phyloP scores from a whole-genome alignment of 75 land plant genomes.

The Selaginella moellendorffii region DNA sequence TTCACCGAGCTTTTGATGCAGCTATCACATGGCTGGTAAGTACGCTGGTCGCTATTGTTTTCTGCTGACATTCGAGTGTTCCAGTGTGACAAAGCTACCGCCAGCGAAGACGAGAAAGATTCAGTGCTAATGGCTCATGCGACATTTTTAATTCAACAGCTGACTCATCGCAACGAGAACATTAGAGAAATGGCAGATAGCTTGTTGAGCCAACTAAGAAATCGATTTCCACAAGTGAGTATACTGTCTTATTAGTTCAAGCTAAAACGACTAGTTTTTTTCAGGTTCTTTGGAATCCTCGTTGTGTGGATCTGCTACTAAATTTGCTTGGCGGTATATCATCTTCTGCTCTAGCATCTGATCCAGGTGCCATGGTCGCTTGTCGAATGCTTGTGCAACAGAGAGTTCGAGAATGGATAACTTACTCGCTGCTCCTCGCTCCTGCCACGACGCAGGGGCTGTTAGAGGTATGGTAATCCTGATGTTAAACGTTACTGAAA shows the following conservation, averaged over 20 bases:
- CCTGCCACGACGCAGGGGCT: constrained; percentile 95
- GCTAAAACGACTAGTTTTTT: too few species aligned
- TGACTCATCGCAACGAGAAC: constrained; percentile 68
- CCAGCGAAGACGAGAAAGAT: constrained; percentile 42
- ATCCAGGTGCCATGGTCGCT: constrained; percentile 47
- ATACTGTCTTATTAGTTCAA: not conserved
- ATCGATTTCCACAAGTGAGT: constrained; percentile 70
- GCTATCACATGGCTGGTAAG: constrained; percentile 82
- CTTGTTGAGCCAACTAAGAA: constrained; percentile 55
- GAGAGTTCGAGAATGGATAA: constrained; percentile 71
- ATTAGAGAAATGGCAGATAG: constrained; percentile 59
- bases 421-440: constrained; percentile 61
- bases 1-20: constrained; percentile 74
- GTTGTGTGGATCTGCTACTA: constrained; percentile 67
- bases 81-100: not conserved
- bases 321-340: constrained; percentile 44
- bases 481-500: not conserved
- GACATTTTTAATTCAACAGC: constrained; percentile 63
- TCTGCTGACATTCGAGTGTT: not conserved
- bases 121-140: constrained; percentile 59
- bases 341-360: constrained; percentile 29
- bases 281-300: constrained; percentile 80
- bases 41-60: not conserved
- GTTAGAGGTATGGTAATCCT: constrained; percentile 51
- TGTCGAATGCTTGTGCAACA: constrained; percentile 46